Conservation (phyloP, 2,329 filamentous ascomycete species). For the Penicillium sp. region DNA sequence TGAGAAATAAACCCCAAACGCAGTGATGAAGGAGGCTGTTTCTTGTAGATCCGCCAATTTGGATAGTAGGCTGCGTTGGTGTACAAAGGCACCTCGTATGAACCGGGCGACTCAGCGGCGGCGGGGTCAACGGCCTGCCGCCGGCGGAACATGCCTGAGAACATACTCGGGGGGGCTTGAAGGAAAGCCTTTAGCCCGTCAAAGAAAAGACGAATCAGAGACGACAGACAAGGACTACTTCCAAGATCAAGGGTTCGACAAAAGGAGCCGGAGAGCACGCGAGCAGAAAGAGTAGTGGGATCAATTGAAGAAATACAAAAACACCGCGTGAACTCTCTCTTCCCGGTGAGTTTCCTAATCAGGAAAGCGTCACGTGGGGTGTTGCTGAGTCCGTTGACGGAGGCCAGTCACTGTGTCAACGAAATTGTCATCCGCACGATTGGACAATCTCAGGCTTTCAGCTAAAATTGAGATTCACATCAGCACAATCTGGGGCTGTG, state of each 20-base stretch:
- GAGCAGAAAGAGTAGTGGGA: not conserved
- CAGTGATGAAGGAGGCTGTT: slow-evolving; percentile 71
- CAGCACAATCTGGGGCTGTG: slow-evolving; percentile 2
- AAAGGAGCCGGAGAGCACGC: not conserved
- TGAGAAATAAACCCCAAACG: slow-evolving; percentile 77
- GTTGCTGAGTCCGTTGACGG: not conserved
- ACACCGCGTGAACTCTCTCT: not conserved
- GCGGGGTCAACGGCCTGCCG: slow-evolving; percentile 19
- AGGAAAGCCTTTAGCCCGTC: not conserved
- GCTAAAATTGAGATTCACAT: slow-evolving; percentile 9
- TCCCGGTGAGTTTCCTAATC: slow-evolving; percentile 19
- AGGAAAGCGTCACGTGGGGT: slow-evolving; percentile 24
- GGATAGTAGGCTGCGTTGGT: slow-evolving; percentile 81
- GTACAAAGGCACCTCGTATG: slow-evolving; percentile 42
- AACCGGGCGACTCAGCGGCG: slow-evolving; percentile 15
- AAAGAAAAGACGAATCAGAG: not conserved
- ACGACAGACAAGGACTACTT: not conserved
- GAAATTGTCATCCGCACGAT: not conserved
- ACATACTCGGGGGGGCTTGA: slow-evolving; percentile 11
- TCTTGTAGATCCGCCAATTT: slow-evolving; percentile 73
- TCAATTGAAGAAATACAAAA: slow-evolving; percentile 7
- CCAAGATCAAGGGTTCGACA: not conserved
- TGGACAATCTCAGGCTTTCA: slow-evolving; percentile 1
- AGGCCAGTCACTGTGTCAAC: not conserved
- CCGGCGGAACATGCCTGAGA: slow-evolving; percentile 23